Base-by-base conservation (phyloP, 2,329 filamentous ascomycete genomes). In the Dothiorella sarmentorum region DNA sequence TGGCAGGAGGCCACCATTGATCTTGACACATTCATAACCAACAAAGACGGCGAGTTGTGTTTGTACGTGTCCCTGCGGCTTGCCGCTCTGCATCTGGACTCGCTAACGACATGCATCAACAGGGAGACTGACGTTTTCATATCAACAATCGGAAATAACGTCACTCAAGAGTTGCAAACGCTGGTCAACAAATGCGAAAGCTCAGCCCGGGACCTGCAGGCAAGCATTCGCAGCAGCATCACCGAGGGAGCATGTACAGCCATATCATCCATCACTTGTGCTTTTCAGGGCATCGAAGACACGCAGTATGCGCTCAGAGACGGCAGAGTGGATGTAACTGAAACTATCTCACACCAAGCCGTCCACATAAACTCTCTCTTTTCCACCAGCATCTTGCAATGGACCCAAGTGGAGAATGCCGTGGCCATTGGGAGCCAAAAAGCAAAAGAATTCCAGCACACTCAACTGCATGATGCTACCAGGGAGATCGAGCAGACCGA, bases 371-470 rank as follows among this genome's bases (percentile, higher is more conserved):
- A 53, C 17, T 29, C 49, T 6, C 24, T 53, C 2, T 53, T 53
- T 15, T 9, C 17, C 5, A 40, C 18, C 18, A 53, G 49, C 24
- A 13, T 53, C 10, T 27, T 24, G 10, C 35, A 53, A 40, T 53
- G 49, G 49, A 40, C 33, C 2, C 24, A 29, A 11, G 35, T 53
- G 17, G 49, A 53, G 22, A 35, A 53, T 26, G 33, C 49, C 13
- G 49, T 53, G n/a, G 49, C 49, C 10, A 20, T 24, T 2, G 37
- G 33, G 9, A 53, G 49, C n/a, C 49, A 53, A 9, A 29, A 27
- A 29, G 49, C 29, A 22, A 53, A 53, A n/a, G 49, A 53, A 10
- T 53, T 53, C 3, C 33, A 53, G 11, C 22, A 53, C 35, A 53
- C 49, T 5, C 33, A 40, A n/a, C 33, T 53, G 4, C 35, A 53